Percentiles rank a stretch among this genome's conserved stretches.
These are phyloP conservation scores for Epichloe uncinata DNA, from an alignment of 2,329 filamentous ascomycete genomes.

Conservation along the genomic window DNA sequence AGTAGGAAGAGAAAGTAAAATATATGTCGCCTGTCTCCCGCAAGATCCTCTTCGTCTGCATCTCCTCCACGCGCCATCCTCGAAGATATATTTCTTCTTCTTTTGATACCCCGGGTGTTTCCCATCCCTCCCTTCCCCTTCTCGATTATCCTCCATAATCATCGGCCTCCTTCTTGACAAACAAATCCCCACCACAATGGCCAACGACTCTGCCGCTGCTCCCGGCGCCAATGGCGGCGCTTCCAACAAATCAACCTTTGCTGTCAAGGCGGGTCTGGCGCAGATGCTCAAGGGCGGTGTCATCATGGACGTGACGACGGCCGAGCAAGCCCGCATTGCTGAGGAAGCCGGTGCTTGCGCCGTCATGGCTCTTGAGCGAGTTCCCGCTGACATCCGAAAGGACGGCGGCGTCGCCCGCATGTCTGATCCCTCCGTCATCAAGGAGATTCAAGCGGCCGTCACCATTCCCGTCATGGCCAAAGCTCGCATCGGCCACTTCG, in stretches of 20 bases:
- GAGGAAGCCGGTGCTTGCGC: constrained; percentile 92
- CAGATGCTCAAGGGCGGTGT: constrained; percentile 99
- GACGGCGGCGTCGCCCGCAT: constrained; percentile 93
- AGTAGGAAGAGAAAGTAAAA: neutral
- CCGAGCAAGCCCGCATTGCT: constrained; percentile 88
- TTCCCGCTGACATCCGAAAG: constrained; percentile 87
- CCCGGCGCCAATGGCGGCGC: constrained; percentile 16
- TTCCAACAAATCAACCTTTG: constrained; percentile 47
- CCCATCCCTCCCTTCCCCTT: neutral
- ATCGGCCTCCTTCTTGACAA: neutral
- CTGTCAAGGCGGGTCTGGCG: constrained; percentile 86
- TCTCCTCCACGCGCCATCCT: neutral
- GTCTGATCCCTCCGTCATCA: constrained; percentile 90
- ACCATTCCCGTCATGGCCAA: constrained; percentile 99
- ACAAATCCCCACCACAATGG: constrained; percentile 13
- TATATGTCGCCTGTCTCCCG: neutral
- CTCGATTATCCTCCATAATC: neutral
- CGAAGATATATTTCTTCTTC: neutral
- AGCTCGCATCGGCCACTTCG: constrained; percentile 92
- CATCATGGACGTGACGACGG: constrained; percentile 97
- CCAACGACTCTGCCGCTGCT: constrained; percentile 21
- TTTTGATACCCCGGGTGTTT: neutral
- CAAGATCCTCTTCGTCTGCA: too few relatives aligned
- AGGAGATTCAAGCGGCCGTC: constrained; percentile 85
- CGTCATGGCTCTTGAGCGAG: constrained; percentile 97